phyloP scores from a whole-genome alignment of 495 filamentous ascomycete species.

The Margaritispora aquatica region DNA sequence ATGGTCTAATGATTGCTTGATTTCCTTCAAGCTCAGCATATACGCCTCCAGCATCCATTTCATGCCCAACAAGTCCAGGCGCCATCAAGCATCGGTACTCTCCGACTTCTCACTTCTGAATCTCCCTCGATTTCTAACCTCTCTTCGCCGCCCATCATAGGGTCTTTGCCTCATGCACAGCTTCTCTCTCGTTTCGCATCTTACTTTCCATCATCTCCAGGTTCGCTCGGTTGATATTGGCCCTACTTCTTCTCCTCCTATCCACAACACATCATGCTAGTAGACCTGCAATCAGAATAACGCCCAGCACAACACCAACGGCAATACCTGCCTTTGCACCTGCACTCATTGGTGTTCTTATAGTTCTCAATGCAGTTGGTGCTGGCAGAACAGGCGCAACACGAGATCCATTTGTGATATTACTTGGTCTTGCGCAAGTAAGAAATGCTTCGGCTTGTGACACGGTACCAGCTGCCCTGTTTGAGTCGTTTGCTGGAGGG shows the following conservation, averaged over 20 bases:
- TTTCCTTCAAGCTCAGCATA: background rate
- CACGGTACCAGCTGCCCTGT: background rate
- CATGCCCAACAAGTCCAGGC: background rate
- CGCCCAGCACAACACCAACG: background rate
- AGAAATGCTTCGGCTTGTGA: background rate
- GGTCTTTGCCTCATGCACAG: background rate
- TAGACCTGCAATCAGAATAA: background rate
- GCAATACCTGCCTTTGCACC: constrained; percentile 1
- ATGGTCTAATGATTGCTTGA: too few species aligned
- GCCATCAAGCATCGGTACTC: background rate
- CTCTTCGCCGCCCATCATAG: background rate
- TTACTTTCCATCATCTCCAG: background rate
- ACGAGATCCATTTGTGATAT: background rate
- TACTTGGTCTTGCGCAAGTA: background rate
- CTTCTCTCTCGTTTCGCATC: background rate
- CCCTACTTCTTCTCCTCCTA: constrained; percentile 1
- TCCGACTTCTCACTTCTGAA: background rate
- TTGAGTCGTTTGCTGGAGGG: constrained; percentile 3
- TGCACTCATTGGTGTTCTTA: background rate
- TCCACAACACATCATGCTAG: background rate
- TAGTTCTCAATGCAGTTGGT: background rate
- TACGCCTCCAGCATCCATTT: background rate
- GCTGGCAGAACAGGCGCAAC: background rate
- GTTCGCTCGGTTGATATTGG: background rate
- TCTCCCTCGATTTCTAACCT: background rate